Base-by-base conservation (phyloP, 768 basidiomycete species). In the Panus rudis region DNA sequence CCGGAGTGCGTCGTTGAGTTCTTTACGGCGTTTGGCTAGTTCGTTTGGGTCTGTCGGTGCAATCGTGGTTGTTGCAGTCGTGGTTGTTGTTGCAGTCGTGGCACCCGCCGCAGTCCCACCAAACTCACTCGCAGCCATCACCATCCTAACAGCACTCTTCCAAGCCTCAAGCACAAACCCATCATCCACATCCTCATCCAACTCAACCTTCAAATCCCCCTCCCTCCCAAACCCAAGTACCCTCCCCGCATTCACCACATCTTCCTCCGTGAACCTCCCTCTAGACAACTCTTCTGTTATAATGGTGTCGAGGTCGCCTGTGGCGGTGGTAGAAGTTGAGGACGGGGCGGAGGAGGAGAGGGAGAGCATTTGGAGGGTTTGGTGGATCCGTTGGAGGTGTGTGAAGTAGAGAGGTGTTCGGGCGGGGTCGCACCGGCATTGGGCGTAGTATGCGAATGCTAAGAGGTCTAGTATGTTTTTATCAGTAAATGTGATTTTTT, bases 371-470 rank as follows among this genome's bases (percentile, higher is more conserved):
- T 75, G 64, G 46, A 86, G 65, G 13, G 66, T 59, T 42, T 67
- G 63, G 12, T 79, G 67, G 41, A 88, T 66, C 31, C 62, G 61
- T 23, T 65, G 69, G 31, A 90, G 63, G 41, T 70, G 67, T 2
- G 75, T 72, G 59, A 86, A 89, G 58, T 88, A 84, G 12, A 63
- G 57, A 4, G 77, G 50, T 0, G 86, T 89, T 27, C 69, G 63
- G 3, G 61, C 65, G 23, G 86, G 85, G 53, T 90, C 79, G 60
- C 89, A 92, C 46, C 86, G 82, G 55, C 79, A 84, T 60, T 91
- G 86, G 0, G 85, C 81, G 43, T 81, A 62, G 54, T 91, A 92
- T 1, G 80, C 86, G 57, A 87, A 90, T n/a, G 67, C 66, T 41
- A 92, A 70, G 11, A 87, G 65, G 19, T 84, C 88, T 91, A n/a